phyloP scores from a whole-genome alignment of 1,284 basidiomycete species.

The Ganoderma resinaceum region DNA sequence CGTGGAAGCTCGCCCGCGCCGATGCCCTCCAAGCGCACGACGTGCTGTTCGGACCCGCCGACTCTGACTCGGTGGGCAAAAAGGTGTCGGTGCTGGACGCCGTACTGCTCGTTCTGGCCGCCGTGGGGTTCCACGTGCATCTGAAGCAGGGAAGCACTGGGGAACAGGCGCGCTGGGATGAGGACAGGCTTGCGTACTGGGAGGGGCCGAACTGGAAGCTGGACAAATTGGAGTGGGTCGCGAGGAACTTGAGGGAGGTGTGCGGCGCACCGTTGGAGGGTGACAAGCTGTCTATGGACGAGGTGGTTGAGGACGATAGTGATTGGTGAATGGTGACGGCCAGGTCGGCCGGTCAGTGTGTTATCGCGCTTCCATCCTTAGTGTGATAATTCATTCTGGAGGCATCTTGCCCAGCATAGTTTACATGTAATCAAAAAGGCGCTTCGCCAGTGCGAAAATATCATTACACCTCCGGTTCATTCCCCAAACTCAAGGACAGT shows the following conservation, averaged over 20 bases:
- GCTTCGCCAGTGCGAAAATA: neutral
- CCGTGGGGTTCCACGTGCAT: conserved; percentile 1
- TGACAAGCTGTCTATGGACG: neutral
- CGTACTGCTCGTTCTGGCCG: neutral
- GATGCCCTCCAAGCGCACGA: conserved; percentile 2
- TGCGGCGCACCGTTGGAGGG: neutral
- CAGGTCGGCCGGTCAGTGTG: neutral
- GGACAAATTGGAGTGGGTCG: conserved; percentile 1
- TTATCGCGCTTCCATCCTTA: neutral
- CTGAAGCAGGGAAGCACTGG: neutral
- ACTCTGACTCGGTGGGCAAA: neutral
- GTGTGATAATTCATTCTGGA: neutral
- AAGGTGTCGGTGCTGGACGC: conserved; percentile 8
- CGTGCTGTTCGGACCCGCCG: conserved; percentile 8
- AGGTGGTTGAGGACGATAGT: neutral
- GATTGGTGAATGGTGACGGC: neutral
- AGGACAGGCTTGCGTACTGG: neutral
- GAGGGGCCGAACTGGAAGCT: neutral
- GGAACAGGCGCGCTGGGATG: neutral
- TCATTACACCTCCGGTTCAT: neutral
- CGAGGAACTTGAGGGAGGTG: neutral
- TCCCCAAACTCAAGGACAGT: neutral
- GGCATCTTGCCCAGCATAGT: neutral
- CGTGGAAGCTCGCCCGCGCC: neutral
- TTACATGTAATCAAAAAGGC: neutral